Evolutionary conservation across 352 stramenopile genomes (phyloP).

Genomic region (Pythium brassicae): DNA sequence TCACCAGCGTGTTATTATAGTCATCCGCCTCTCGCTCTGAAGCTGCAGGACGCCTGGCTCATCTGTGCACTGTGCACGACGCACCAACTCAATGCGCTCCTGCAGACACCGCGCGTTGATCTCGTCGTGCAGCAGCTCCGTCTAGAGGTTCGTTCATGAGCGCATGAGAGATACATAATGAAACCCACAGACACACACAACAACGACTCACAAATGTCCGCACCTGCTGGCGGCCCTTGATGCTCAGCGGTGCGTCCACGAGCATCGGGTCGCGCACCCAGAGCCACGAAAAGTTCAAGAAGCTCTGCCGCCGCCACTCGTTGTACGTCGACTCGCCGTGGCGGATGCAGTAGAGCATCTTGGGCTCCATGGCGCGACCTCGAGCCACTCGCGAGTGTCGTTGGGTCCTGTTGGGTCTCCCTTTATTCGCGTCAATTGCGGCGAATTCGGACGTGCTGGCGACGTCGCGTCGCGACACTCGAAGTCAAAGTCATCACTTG

Average conservation of each 20-base stretch:
- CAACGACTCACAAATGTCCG: neutral
- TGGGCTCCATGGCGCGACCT: constrained; percentile 13
- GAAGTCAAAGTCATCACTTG: too few relatives aligned
- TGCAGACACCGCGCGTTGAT: constrained; percentile 39
- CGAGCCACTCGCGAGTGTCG: too few relatives aligned
- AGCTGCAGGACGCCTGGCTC: neutral
- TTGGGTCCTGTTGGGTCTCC: too few relatives aligned
- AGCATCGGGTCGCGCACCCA: constrained; percentile 85
- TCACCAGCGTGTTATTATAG: neutral
- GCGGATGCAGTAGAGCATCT: constrained; percentile 85
- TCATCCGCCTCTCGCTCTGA: neutral
- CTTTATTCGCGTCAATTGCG: too few relatives aligned
- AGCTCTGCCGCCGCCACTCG: constrained; percentile 75
- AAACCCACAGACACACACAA: neutral
- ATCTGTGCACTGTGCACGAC: too few relatives aligned
- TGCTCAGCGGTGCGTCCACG: constrained; percentile 70
- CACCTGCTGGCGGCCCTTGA: constrained; percentile 69
- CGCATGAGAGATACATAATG: neutral
- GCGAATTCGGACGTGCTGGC: too few relatives aligned
- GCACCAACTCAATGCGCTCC: constrained; percentile 66
- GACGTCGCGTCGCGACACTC: too few relatives aligned
- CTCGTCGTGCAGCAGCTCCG: constrained; percentile 32
- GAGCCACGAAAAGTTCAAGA: constrained; percentile 83
- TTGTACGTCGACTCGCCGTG: constrained; percentile 88
- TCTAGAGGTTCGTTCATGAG: constrained; percentile 16